Percentiles rank a stretch among this genome's conserved stretches.
Conservation (phyloP, 164 flowering plant species). For the Paratinospora sagittata region DNA sequence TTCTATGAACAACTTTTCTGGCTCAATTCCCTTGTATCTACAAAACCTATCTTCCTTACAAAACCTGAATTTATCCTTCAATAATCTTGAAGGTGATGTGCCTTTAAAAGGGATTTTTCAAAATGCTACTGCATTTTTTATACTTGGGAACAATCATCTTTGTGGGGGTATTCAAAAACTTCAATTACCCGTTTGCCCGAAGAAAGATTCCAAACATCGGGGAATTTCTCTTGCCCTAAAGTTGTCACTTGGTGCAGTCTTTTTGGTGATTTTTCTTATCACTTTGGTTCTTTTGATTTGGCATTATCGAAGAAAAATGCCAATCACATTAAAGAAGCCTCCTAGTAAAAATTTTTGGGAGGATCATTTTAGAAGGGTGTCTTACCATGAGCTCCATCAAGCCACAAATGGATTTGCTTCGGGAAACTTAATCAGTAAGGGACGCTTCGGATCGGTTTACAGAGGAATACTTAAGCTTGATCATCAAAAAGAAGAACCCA, state of each 20-base stretch:
- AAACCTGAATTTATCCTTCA: slow-evolving; percentile 9
- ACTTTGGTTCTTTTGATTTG: neutral
- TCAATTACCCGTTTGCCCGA: neutral
- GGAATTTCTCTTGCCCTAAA: neutral
- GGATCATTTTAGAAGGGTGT: neutral
- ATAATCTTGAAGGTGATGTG: slow-evolving; percentile 2
- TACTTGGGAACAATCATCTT: slow-evolving; percentile 6
- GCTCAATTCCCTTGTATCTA: neutral
- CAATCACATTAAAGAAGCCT: neutral
- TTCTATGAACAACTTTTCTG: slow-evolving; percentile 3
- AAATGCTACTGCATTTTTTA: slow-evolving; percentile 6
- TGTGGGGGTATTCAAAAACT: slow-evolving; percentile 11
- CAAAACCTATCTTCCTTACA: neutral
- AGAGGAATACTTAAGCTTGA: neutral
- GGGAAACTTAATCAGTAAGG: slow-evolving; percentile 9
- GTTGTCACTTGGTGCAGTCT: neutral
- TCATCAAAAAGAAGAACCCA: neutral
- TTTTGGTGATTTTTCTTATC: neutral
- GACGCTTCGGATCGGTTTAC: slow-evolving; percentile 11
- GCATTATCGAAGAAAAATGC: neutral
- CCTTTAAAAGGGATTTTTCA: slow-evolving; percentile 8
- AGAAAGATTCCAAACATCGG: neutral
- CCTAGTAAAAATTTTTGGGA: neutral
- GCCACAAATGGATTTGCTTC: slow-evolving; percentile 13
- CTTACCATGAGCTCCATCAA: slow-evolving; percentile 5